Percentiles rank a stretch among this genome's conserved stretches.
phyloP scores from a whole-genome alignment of 2,329 filamentous ascomycete genomes.

The Alternaria sp. region DNA sequence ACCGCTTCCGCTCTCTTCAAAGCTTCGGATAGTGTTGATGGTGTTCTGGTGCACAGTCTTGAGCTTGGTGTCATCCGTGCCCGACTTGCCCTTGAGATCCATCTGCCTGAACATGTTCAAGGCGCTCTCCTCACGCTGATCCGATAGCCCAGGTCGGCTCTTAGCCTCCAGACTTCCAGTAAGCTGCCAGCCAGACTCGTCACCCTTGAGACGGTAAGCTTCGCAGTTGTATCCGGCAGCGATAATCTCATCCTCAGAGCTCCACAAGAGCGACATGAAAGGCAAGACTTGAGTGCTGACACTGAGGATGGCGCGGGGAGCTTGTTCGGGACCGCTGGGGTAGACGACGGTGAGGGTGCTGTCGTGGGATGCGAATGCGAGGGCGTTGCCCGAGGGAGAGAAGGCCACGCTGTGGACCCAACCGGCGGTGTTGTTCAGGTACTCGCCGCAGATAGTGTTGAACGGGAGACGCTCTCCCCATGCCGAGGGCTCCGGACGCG shows the following conservation, averaged over 20 bases:
- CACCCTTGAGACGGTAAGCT: slow-evolving; percentile 86
- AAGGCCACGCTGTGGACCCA: slow-evolving; percentile 96
- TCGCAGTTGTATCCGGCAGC: slow-evolving; percentile 90
- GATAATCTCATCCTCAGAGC: slow-evolving; percentile 87
- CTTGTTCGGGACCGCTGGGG: slow-evolving; percentile 86
- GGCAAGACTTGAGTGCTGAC: slow-evolving; percentile 89
- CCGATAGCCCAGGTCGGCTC: slow-evolving; percentile 63
- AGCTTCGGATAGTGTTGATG: slow-evolving; percentile 82
- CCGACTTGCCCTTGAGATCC: slow-evolving; percentile 88
- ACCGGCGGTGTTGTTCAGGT: slow-evolving; percentile 91
- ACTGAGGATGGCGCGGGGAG: slow-evolving; percentile 87
- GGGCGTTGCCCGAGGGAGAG: slow-evolving; percentile 88
- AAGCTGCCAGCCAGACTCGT: slow-evolving; percentile 81
- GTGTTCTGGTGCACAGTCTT: slow-evolving; percentile 98
- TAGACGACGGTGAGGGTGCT: slow-evolving; percentile 97
- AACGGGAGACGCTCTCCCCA: slow-evolving; percentile 98
- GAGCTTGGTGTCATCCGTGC: slow-evolving; percentile 84
- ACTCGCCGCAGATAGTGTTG: slow-evolving; percentile 98
- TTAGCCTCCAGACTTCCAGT: slow-evolving; percentile 81
- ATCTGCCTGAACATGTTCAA: slow-evolving; percentile 99
- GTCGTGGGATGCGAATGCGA: slow-evolving; percentile 94
- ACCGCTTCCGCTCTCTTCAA: slow-evolving; percentile 67
- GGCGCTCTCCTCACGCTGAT: slow-evolving; percentile 84
- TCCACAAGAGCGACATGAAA: slow-evolving; percentile 94
- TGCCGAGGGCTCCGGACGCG: slow-evolving; percentile 80